Evolutionary conservation across 371 early-diverging fungal genomes (phyloP).

Genomic region (Umbelopsis sp.): DNA sequence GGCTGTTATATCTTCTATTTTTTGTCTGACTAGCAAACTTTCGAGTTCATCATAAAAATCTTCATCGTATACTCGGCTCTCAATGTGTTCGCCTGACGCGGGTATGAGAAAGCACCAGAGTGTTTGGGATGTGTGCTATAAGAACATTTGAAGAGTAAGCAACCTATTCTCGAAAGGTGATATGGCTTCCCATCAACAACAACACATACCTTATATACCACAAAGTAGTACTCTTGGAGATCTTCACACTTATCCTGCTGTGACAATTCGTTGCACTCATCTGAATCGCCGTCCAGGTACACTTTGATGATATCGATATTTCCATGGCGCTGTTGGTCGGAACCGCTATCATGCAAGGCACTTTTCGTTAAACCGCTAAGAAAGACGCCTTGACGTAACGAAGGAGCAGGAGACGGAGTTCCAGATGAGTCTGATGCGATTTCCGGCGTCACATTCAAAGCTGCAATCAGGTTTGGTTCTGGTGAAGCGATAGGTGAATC

Average conservation of each 20-base stretch:
- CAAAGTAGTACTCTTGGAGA: constrained; percentile 49
- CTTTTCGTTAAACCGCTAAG: constrained; percentile 40
- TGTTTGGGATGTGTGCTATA: constrained; percentile 38
- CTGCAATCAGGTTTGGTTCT: constrained; percentile 32
- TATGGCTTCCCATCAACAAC: neutral
- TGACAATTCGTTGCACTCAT: neutral
- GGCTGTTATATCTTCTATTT: constrained; percentile 27
- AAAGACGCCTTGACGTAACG: constrained; percentile 29
- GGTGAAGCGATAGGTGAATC: constrained; percentile 28
- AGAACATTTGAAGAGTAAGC: neutral
- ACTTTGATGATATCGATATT: constrained; percentile 45
- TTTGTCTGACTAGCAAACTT: constrained; percentile 28
- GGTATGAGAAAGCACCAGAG: constrained; percentile 48
- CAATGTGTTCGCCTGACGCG: constrained; percentile 26
- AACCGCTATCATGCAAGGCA: constrained; percentile 35
- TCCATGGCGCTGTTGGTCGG: constrained; percentile 20
- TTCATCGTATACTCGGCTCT: constrained; percentile 32
- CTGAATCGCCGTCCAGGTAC: constrained; percentile 25
- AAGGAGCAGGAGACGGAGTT: constrained; percentile 1
- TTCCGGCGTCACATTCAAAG: constrained; percentile 29
- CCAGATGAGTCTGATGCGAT: constrained; percentile 13
- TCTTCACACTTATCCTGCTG: constrained; percentile 27
- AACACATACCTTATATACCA: constrained; percentile 57
- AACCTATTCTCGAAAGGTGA: neutral
- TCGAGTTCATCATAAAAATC: constrained; percentile 35